Percentiles rank a stretch among this genome's conserved stretches.
Conservation (phyloP, 768 basidiomycete genomes). For the Guyanaporus albipodus region DNA sequence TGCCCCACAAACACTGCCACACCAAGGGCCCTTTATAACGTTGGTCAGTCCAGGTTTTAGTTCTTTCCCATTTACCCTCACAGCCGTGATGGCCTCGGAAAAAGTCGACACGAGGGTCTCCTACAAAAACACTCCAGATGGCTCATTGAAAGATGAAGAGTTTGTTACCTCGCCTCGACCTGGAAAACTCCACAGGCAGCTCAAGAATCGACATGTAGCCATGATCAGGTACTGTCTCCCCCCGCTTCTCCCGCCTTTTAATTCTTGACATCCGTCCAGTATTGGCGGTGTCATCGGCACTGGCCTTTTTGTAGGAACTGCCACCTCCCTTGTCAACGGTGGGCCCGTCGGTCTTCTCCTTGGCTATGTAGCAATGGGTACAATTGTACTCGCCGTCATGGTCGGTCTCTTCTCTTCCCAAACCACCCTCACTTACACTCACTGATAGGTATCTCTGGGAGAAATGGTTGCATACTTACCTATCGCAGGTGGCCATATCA, state of each 20-base stretch:
- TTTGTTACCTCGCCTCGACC: not conserved
- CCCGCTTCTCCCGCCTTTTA: not conserved
- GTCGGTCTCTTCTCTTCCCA: constrained; percentile 29
- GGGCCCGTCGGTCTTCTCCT: constrained; percentile 75
- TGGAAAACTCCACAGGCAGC: constrained; percentile 47
- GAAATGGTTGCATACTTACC: constrained; percentile 69
- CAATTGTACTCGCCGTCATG: constrained; percentile 72
- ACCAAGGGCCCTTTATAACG: not conserved
- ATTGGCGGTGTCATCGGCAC: constrained; percentile 57
- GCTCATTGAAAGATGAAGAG: constrained; percentile 25
- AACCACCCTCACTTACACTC: not conserved
- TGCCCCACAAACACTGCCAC: no score
- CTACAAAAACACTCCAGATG: constrained; percentile 7
- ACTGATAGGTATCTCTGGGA: constrained; percentile 53
- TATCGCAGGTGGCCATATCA: constrained; percentile 78
- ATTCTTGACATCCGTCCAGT: constrained; percentile 32
- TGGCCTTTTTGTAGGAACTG: constrained; percentile 70
- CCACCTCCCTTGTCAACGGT: constrained; percentile 44
- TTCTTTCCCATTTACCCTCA: no score
- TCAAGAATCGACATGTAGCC: constrained; percentile 76
- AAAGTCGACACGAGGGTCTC: constrained; percentile 12
- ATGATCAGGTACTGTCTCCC: constrained; percentile 70
- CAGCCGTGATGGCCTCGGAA: constrained; percentile 16
- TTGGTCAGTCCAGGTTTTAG: no score
- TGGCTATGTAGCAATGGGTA: constrained; percentile 63